phyloP scores from a whole-genome alignment of 805 yeast species.

The Ogataea populi-albae region DNA sequence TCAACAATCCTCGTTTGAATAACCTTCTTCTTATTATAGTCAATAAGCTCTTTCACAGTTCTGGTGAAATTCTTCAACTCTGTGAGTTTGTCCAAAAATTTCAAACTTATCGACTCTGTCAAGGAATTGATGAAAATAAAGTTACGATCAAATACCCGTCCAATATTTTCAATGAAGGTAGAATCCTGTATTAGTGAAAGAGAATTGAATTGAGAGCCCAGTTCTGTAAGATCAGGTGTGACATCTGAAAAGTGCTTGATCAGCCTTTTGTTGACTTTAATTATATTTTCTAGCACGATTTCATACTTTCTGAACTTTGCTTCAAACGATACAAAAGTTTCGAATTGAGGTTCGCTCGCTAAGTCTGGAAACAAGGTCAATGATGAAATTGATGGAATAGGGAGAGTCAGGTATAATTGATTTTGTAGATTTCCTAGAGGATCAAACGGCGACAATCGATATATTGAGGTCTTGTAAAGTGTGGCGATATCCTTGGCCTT shows the following conservation, averaged over 20 bases:
- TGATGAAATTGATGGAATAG: conserved; percentile 46
- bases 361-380: conserved; percentile 24
- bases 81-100: conserved; percentile 33
- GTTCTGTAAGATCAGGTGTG: conserved; percentile 47
- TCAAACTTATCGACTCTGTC: conserved; percentile 27
- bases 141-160: conserved; percentile 78
- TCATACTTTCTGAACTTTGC: conserved; percentile 34
- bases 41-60: conserved; percentile 31
- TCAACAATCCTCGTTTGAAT: conserved; percentile 31
- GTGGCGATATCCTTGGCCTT: conserved; percentile 51
- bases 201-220: conserved; percentile 50
- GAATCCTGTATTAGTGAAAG: conserved; percentile 49
- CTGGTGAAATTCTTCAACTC: conserved; percentile 34
- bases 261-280: conserved; percentile 42
- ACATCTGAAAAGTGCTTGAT: conserved; percentile 45
- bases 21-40: conserved; percentile 33
- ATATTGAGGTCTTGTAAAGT: conserved; percentile 49
- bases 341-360: conserved; percentile 28
- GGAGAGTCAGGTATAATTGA: conserved; percentile 57
- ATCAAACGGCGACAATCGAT: conserved; percentile 57
- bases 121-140: conserved; percentile 50
- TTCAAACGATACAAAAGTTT: conserved; percentile 29
- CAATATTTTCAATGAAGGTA: conserved; percentile 64
- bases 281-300: conserved; percentile 30
- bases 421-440: conserved; percentile 53